These are phyloP conservation scores for Austroboletus novae-zelandiae DNA, from an alignment of 1,284 basidiomycete genomes.

Conservation along the genomic window DNA sequence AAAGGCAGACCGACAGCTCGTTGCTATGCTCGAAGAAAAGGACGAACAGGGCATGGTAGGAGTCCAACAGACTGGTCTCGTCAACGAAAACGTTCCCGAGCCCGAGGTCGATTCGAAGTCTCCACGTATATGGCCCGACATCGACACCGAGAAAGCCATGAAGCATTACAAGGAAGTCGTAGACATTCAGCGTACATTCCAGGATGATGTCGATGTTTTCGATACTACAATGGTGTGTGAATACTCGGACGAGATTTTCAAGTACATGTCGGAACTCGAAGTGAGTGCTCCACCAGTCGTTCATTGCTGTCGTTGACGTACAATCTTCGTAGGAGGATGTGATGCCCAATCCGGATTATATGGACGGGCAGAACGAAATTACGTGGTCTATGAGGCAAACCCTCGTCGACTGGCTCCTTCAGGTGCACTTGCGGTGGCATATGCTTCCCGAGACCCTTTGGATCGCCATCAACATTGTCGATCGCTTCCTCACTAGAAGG, in stretches of 20 bases:
- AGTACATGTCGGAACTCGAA: slow-evolving; percentile 93
- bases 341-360: slow-evolving; percentile 95
- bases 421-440: slow-evolving; percentile 96
- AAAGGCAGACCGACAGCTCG: slow-evolving; percentile 35
- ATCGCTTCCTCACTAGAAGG: slow-evolving; percentile 93
- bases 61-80: slow-evolving; percentile 38
- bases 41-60: slow-evolving; percentile 61
- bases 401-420: slow-evolving; percentile 97
- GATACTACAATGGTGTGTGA: slow-evolving; percentile 99
- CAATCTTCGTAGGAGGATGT: slow-evolving; percentile 59
- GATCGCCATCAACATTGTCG: slow-evolving; percentile 97
- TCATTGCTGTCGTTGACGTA: slow-evolving; percentile 9
- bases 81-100: slow-evolving; percentile 44
- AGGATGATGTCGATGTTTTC: slow-evolving; percentile 80
- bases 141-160: slow-evolving; percentile 56
- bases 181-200: slow-evolving; percentile 68
- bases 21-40: slow-evolving; percentile 42
- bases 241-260: slow-evolving; percentile 96
- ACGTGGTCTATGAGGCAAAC: slow-evolving; percentile 96
- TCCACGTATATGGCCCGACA: slow-evolving; percentile 65
- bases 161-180: slow-evolving; percentile 60
- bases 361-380: slow-evolving; percentile 93
- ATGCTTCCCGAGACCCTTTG: slow-evolving; percentile 98
- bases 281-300: slow-evolving; percentile 41
- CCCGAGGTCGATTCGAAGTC: slow-evolving; percentile 42